Base-by-base conservation (phyloP, 2,329 filamentous ascomycete genomes). In the Sclerotinia nivalis region DNA sequence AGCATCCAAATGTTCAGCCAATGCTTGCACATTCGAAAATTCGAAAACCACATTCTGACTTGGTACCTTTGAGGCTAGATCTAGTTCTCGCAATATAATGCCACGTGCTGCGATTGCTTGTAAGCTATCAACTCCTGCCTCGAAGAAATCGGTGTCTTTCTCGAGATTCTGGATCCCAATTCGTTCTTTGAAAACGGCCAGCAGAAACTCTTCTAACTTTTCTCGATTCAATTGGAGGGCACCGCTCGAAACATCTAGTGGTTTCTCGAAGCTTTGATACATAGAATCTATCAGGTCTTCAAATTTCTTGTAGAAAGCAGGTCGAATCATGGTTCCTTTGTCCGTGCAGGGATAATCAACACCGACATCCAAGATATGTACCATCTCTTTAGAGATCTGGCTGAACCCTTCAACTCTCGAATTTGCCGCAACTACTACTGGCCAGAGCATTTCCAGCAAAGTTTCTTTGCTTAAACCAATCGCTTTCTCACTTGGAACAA, bases 1-100 rank as follows among this genome's bases (percentile, higher is more conserved):
- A 0, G 80, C 77, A 58, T 81, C 75, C 0, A 89, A 76, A 72
- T 85, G 80, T 1, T 75, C 76, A 20, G 84, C 81, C n/a, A 89
- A 78, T 49, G 79, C 79, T 20, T 78, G 73, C 49, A 88, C 78
- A 6, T 83, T 86, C 0, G 84, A 84, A 55, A 84, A 81, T 54
- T 90, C 87, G 60, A 88, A 90, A 0, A 88, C 82, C 0, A 89
- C 81, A 69, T 89, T 90, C 64, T 86, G 83, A 0, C 83, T 82
- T 0, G 89, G 77, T 15, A 50, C 28, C 22, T 81, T 78, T 0
- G 82, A 82, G 1, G 81, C 80, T 0, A 87, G 74, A 37, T 88
- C 82, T 2, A 90, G 74, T 1, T 83, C 80, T 18, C 82, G 81
- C 68, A 86, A 78, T 37, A 91, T 84, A 1, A 80, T 78, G 22